Evolutionary conservation across 768 basidiomycete genomes (phyloP).

Genomic region (Auricularia cornea): DNA sequence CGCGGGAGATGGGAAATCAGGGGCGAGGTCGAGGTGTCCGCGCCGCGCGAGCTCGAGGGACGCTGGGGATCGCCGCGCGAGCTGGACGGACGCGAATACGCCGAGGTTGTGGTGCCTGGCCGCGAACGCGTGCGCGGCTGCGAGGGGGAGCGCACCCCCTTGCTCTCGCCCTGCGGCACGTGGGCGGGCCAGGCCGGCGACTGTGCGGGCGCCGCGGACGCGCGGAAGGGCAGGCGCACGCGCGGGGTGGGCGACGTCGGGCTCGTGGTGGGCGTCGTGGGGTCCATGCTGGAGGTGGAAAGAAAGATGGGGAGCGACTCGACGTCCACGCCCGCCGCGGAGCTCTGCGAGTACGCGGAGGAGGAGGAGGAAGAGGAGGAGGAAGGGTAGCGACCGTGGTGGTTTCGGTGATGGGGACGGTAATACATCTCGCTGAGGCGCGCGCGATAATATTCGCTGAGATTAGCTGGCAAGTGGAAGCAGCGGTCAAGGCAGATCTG

Average conservation of each 20-base stretch:
- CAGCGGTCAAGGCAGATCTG: not conserved
- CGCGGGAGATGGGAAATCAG: not conserved
- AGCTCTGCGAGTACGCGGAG: not conserved
- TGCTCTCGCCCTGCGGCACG: not conserved
- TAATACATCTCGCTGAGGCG: not conserved
- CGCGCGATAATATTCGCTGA: not conserved
- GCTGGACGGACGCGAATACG: too few relatives aligned
- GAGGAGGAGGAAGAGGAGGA: not conserved
- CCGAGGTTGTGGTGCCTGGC: too few relatives aligned
- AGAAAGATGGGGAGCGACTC: not conserved
- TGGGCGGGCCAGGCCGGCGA: not conserved
- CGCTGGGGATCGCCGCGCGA: too few relatives aligned
- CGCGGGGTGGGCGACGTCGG: not conserved
- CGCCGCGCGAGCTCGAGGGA: not conserved
- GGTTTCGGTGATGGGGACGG: not conserved
- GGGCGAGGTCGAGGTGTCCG: not conserved
- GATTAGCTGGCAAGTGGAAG: not conserved
- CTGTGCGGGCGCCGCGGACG: not conserved
- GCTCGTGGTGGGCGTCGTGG: not conserved
- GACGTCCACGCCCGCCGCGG: not conserved
- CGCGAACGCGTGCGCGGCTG: not conserved
- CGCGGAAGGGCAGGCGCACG: not conserved
- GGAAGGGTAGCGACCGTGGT: not conserved
- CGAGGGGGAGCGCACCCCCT: not conserved
- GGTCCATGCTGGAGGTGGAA: not conserved